Evolutionary conservation across 2,329 filamentous ascomycete genomes (phyloP).

Genomic region (Penicillium rolfsii): DNA sequence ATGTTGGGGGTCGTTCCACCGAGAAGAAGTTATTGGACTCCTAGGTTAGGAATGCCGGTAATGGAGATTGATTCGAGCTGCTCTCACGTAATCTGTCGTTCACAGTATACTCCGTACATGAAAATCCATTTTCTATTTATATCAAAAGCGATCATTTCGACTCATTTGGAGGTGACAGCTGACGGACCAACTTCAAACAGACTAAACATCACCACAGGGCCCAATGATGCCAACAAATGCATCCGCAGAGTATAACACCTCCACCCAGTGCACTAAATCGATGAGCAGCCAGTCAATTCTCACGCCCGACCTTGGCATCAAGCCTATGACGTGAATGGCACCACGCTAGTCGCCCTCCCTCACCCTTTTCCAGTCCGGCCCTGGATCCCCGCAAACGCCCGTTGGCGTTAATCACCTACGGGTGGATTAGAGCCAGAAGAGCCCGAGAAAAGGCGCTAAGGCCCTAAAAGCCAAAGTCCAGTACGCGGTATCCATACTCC

Average conservation of each 20-base stretch:
- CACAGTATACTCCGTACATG: background rate
- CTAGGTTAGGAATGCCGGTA: background rate
- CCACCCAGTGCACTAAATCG: background rate
- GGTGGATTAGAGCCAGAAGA: too few relatives aligned
- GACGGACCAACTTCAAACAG: background rate
- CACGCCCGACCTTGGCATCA: background rate
- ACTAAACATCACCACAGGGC: background rate
- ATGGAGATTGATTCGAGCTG: background rate
- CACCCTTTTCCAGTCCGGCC: conserved; percentile 3
- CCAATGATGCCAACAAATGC: background rate
- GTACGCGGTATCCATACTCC: background rate
- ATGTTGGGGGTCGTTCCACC: conserved; percentile 2
- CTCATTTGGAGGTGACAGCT: background rate
- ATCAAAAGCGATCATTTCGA: background rate
- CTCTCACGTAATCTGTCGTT: background rate
- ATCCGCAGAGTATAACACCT: background rate
- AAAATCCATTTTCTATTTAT: background rate
- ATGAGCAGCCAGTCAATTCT: background rate
- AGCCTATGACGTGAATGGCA: conserved; percentile 22
- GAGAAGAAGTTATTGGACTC: background rate
- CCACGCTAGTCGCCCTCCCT: background rate
- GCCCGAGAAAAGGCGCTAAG: conserved; percentile 5
- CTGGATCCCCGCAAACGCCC: conserved; percentile 34
- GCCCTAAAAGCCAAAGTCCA: background rate
- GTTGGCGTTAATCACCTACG: conserved; percentile 15